Conservation (phyloP, 148 eudicot species). For the Silene latifolia region DNA sequence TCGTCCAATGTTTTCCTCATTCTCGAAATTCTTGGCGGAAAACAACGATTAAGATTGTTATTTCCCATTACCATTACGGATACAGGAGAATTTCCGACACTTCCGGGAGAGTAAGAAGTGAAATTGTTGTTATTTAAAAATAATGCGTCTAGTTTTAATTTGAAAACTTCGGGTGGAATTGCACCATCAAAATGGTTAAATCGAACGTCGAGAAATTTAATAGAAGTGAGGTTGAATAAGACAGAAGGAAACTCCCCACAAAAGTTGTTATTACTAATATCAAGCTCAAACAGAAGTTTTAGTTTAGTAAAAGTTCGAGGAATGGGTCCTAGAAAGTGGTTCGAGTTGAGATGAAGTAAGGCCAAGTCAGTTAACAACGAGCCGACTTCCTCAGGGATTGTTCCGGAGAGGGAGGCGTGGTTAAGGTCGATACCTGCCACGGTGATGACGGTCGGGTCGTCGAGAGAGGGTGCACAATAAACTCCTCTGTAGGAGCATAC, state of each 20-base stretch:
- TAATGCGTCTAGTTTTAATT: constrained; percentile 59
- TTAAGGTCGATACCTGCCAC: constrained; percentile 88
- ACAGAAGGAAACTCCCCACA: constrained; percentile 55
- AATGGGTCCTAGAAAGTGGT: constrained; percentile 48
- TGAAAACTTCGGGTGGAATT: constrained; percentile 44
- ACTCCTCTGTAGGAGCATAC: constrained; percentile 81
- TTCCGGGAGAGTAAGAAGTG: constrained; percentile 33
- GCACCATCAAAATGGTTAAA: constrained; percentile 50
- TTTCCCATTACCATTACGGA: constrained; percentile 65
- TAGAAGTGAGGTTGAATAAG: constrained; percentile 29
- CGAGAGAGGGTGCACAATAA: constrained; percentile 65
- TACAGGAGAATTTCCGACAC: constrained; percentile 50
- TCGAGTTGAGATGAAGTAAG: constrained; percentile 70
- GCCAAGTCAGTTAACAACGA: constrained; percentile 53
- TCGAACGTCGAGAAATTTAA: constrained; percentile 62
- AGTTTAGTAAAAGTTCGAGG: constrained; percentile 43
- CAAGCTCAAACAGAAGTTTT: constrained; percentile 49
- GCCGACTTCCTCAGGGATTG: constrained; percentile 49
- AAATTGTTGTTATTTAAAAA: constrained; percentile 67
- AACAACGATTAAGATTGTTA: constrained; percentile 51
- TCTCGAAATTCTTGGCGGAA: constrained; percentile 47
- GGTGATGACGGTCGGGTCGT: constrained; percentile 38
- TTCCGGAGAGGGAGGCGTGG: constrained; percentile 49
- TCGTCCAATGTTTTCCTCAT: constrained; percentile 52
- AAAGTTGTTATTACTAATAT: constrained; percentile 64